Percentiles rank a stretch among this genome's conserved stretches.
Conservation (phyloP, 202 grass and related monocot genomes). For the Zizania palustris region DNA sequence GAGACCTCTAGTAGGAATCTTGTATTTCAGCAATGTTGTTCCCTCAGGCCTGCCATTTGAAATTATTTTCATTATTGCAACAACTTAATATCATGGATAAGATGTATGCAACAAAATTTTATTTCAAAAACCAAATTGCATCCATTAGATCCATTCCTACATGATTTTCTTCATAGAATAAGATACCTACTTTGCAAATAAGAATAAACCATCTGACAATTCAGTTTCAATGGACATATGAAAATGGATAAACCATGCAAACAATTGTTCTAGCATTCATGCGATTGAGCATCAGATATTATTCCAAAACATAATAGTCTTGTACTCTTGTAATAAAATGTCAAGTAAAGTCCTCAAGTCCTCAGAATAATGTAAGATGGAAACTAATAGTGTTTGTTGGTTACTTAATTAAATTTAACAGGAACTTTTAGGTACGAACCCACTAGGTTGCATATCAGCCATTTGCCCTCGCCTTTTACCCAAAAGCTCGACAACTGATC, state of each 20-base stretch:
- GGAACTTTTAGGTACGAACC: conserved; percentile 49
- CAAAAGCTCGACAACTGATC: conserved; percentile 89
- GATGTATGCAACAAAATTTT: neutral
- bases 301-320: neutral
- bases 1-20: conserved; percentile 92
- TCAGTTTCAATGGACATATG: neutral
- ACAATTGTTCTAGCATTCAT: neutral
- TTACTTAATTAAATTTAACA: neutral
- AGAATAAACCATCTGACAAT: neutral
- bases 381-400: neutral
- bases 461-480: conserved; percentile 93
- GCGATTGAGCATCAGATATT: neutral
- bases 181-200: neutral
- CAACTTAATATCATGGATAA: conserved; percentile 28
- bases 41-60: conserved; percentile 70
- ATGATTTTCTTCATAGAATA: conserved; percentile 5
- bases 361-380: neutral
- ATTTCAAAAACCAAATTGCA: neutral
- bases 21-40: conserved; percentile 87
- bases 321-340: neutral
- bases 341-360: neutral
- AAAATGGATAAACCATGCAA: neutral
- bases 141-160: neutral
- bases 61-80: conserved; percentile 34
- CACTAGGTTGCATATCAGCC: conserved; percentile 89